These are phyloP conservation scores for Boletus rex-veris DNA, from an alignment of 768 basidiomycete species.

Conservation along the genomic window DNA sequence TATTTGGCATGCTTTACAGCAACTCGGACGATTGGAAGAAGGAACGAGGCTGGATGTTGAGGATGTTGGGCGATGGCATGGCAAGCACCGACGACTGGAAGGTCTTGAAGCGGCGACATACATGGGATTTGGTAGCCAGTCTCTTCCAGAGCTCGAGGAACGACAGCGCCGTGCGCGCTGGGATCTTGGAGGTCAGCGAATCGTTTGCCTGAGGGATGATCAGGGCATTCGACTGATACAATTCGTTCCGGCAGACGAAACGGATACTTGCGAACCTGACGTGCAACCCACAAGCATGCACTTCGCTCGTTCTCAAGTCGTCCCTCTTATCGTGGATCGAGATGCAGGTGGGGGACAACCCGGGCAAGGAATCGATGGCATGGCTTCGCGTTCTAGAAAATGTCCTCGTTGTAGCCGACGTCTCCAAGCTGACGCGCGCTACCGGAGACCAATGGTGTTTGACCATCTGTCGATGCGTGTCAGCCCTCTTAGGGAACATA, in stretches of 20 bases:
- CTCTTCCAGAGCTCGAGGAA: constrained; percentile 65
- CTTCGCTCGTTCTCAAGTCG: constrained; percentile 67
- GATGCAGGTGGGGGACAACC: constrained; percentile 48
- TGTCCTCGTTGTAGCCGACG: constrained; percentile 48
- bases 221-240: neutral
- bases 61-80: constrained; percentile 80
- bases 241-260: neutral
- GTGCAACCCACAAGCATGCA: constrained; percentile 62
- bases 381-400: constrained; percentile 71
- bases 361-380: constrained; percentile 43
- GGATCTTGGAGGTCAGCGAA: constrained; percentile 62
- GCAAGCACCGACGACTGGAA: constrained; percentile 74
- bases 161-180: constrained; percentile 50
- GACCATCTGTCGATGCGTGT: constrained; percentile 51
- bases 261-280: constrained; percentile 77
- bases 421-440: constrained; percentile 47
- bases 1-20: constrained; percentile 86
- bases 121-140: constrained; percentile 85
- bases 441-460: constrained; percentile 60
- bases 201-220: neutral
- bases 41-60: constrained; percentile 86
- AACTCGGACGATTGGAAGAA: constrained; percentile 76
- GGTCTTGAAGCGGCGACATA: constrained; percentile 74
- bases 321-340: constrained; percentile 80
- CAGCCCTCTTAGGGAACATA: constrained; percentile 13